Evolutionary conservation across 257 asterid species (phyloP).

Genomic region (Phtheirospermum japonicum): DNA sequence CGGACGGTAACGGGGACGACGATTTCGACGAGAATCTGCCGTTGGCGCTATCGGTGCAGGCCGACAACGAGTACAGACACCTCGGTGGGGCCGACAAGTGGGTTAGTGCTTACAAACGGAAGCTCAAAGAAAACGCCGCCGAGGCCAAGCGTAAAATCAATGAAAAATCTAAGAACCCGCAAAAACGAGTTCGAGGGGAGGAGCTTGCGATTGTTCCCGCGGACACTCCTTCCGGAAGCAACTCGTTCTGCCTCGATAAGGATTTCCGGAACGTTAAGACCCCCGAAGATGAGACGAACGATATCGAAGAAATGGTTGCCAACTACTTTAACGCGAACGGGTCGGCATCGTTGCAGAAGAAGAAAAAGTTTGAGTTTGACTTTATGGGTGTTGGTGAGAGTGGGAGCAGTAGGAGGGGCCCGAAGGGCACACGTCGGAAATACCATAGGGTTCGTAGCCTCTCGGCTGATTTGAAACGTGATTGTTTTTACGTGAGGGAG

Average conservation of each 20-base stretch:
- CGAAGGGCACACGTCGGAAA: slow-evolving; percentile 37
- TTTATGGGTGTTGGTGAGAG: slow-evolving; percentile 41
- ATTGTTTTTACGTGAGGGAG: slow-evolving; percentile 71
- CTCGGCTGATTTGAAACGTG: slow-evolving; percentile 42
- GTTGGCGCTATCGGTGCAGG: slow-evolving; percentile 72
- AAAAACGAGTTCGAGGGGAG: slow-evolving; percentile 25
- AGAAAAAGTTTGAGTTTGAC: slow-evolving; percentile 41
- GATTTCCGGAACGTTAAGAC: slow-evolving; percentile 31
- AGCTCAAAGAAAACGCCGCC: slow-evolving; percentile 21
- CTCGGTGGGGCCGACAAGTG: slow-evolving; percentile 28
- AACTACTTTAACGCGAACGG: slow-evolving; percentile 52
- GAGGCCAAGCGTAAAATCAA: slow-evolving; percentile 19
- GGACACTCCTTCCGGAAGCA: slow-evolving; percentile 30
- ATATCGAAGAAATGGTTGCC: slow-evolving; percentile 48
- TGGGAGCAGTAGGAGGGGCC: slow-evolving; percentile 30
- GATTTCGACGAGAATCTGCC: slow-evolving; percentile 35
- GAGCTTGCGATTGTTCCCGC: slow-evolving; percentile 37
- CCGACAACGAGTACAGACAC: slow-evolving; percentile 45
- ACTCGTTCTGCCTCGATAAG: slow-evolving; percentile 29
- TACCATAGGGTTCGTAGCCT: slow-evolving; percentile 36
- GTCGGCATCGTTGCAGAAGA: slow-evolving; percentile 40
- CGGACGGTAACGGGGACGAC: slow-evolving; percentile 35
- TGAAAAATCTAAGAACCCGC: slow-evolving; percentile 22
- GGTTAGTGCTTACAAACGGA: slow-evolving; percentile 23
- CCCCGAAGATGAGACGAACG: slow-evolving; percentile 41